phyloP scores from a whole-genome alignment of 108 stramenopile species.

The Schizochytrium sp. region DNA sequence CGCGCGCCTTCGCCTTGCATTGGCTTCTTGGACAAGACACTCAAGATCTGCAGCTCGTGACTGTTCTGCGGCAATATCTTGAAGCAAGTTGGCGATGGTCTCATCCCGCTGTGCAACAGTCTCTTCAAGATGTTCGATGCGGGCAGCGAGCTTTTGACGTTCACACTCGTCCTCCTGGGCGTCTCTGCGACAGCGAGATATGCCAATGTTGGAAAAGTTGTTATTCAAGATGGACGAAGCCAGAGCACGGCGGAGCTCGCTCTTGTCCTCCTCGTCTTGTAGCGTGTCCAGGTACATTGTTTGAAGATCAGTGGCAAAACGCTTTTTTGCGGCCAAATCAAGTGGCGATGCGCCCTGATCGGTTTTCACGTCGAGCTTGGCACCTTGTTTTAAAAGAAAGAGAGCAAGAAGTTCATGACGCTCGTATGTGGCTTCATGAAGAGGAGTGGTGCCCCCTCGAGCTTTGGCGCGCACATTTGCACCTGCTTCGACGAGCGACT shows the following conservation, averaged over 20 bases:
- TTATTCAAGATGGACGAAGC: neutral
- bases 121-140: neutral
- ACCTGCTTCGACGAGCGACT: neutral
- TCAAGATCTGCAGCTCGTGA: neutral
- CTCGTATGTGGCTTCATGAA: neutral
- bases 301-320: neutral
- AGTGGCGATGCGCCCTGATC: neutral
- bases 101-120: neutral
- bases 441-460: neutral
- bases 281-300: neutral
- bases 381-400: neutral
- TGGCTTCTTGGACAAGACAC: neutral
- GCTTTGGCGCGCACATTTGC: neutral
- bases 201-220: neutral
- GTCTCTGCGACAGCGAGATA: neutral
- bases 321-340: neutral
- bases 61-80: neutral
- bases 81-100: neutral
- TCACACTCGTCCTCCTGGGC: neutral
- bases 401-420: neutral
- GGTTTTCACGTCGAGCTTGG: neutral
- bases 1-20: neutral
- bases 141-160: neutral
- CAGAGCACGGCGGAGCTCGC: neutral
- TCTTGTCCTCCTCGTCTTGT: neutral